Evolutionary conservation across 1,139 yeast species (phyloP), one percentile per base, ranked within the genome.

Genomic region (Schwanniomyces etchellsii): DNA sequence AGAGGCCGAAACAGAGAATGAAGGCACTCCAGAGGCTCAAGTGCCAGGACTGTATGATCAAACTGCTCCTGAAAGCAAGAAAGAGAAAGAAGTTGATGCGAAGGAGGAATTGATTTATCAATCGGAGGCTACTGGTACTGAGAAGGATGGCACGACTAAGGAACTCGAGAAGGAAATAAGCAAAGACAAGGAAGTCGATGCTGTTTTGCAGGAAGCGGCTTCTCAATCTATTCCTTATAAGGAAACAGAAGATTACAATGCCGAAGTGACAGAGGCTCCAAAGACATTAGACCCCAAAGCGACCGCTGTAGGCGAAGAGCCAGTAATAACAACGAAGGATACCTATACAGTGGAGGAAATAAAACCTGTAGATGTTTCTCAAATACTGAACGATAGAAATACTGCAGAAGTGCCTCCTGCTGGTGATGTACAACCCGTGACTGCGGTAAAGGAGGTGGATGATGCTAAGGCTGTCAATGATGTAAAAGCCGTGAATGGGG

Each of bases 271-370:
- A 29, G 40, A 54, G 6, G 52, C 72, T 26, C 34, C 50, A 14
- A 50, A 52, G 34, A 55, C 63, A 11, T 55, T 56, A 35, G 64
- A 57, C 37, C 63, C 64, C 34, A 49, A 51, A 31, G 54, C 27
- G n/a, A 7, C 11, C 3, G 24, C 25, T 16, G 35, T 20, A 11
- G 29, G 10, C 13, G 22, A 18, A n/a, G 37, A 35, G 17, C 28
- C n/a, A n/a, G n/a, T 31, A 11, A 34, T 37, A n/a, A 35, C 42
- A n/a, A 33, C 35, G 6, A 35, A 20, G 6, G 23, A 11, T 27
- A 3, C 23, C 20, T 11, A 14, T n/a, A 18, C n/a, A 21, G 25
- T 14, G 29, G 27, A 10, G 24, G 20, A 14, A 12, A 11, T 14
- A 16, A 14, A 5, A 7, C 21, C 7, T 7, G 9, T n/a, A 7